phyloP scores from a whole-genome alignment of 371 early-diverging fungal genomes.

The Apophysomyces trapeziformis region DNA sequence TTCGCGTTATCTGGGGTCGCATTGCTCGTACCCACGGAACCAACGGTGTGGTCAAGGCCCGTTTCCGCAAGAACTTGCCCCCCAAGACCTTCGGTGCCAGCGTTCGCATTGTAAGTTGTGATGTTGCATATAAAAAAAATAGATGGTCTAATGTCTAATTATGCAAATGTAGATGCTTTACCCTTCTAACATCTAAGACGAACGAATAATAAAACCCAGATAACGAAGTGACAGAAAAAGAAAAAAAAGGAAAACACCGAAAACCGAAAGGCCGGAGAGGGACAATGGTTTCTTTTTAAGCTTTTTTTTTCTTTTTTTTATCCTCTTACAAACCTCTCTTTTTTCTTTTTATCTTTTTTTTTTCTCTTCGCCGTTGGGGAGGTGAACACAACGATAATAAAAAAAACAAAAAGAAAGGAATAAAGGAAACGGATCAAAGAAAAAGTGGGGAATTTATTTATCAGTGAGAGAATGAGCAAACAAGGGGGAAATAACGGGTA shows the following conservation, averaged over 20 bases:
- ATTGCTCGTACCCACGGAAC: constrained; percentile 95
- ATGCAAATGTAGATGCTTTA: constrained; percentile 83
- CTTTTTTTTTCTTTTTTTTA: constrained; percentile 5
- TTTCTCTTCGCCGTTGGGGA: constrained; percentile 12
- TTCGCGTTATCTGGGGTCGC: constrained; percentile 97
- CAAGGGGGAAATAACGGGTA: background rate
- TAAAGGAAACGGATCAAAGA: constrained; percentile 4
- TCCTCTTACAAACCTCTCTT: no score
- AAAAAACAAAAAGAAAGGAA: constrained; percentile 6
- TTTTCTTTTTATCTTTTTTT: constrained; percentile 11
- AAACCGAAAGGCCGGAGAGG: background rate
- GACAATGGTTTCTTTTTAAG: background rate
- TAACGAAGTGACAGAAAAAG: no score
- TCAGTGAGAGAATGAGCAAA: background rate
- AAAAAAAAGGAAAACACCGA: no score
- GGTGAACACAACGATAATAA: background rate
- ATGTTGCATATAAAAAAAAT: no score
- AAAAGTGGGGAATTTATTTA: constrained; percentile 4
- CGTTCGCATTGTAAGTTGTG: constrained; percentile 83
- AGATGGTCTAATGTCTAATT: background rate
- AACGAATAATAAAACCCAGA: no score
- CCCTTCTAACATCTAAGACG: constrained; percentile 85
- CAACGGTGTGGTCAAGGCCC: constrained; percentile 95
- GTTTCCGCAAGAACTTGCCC: constrained; percentile 96
- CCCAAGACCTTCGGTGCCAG: constrained; percentile 91